These are phyloP conservation scores for Phytophthora idaei DNA, from an alignment of 352 stramenopile genomes.

Conservation along the genomic window DNA sequence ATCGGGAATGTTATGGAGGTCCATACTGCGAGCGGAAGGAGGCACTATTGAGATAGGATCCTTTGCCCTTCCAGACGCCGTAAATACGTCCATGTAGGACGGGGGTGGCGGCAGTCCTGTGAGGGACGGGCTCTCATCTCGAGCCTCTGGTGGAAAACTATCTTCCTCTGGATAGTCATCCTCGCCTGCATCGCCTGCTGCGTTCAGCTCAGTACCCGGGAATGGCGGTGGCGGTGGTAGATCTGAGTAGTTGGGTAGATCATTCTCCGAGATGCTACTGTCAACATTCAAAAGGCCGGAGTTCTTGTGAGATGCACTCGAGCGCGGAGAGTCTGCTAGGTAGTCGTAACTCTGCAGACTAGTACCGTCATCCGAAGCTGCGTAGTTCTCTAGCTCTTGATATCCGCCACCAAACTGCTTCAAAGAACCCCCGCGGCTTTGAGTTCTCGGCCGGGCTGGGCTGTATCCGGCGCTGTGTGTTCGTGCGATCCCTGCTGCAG, in stretches of 20 bases:
- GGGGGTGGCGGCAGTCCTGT: conserved; percentile 48
- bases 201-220: conserved; percentile 12
- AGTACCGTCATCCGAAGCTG: conserved; percentile 38
- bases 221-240: conserved; percentile 32
- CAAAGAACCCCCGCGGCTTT: conserved; percentile 31
- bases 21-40: conserved; percentile 27
- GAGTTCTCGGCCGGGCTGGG: conserved; percentile 13
- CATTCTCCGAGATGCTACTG: conserved; percentile 10
- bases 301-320: conserved; percentile 30
- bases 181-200: neutral
- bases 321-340: conserved; percentile 32
- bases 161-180: conserved; percentile 42
- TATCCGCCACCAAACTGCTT: conserved; percentile 21
- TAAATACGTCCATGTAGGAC: conserved; percentile 62
- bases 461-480: conserved; percentile 37
- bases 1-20: conserved; percentile 34
- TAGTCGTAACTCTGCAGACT: conserved; percentile 47
- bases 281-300: conserved; percentile 24
- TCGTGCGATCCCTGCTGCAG: conserved; percentile 28
- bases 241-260: conserved; percentile 23
- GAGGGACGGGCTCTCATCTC: conserved; percentile 33
- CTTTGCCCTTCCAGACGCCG: conserved; percentile 43
- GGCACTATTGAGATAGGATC: conserved; percentile 19
- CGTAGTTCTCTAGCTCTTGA: conserved; percentile 35
- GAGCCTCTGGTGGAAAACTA: conserved; percentile 31